Conservation (phyloP, 73 alveolate species). For the Paramecium primaurelia region DNA sequence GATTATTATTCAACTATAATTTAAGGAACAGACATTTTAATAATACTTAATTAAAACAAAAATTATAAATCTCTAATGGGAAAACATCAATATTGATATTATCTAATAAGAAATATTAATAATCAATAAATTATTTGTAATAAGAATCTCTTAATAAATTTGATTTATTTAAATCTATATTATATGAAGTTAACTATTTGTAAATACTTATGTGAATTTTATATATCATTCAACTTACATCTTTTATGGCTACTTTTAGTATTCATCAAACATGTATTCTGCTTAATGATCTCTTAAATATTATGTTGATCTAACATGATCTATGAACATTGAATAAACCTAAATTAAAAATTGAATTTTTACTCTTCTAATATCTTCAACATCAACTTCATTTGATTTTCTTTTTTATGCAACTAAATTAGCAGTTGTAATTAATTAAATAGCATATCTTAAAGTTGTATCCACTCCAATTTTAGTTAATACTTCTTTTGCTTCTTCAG, state of each 20-base stretch:
- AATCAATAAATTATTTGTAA: neutral
- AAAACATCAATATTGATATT: too few relatives aligned
- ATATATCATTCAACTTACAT: slow-evolving; percentile 21
- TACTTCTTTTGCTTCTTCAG: slow-evolving; percentile 87
- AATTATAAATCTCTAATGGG: too few relatives aligned
- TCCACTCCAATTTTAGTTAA: slow-evolving; percentile 89
- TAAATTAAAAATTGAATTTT: slow-evolving; percentile 34
- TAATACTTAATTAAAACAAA: neutral
- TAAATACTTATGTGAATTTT: neutral
- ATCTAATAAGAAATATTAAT: too few relatives aligned
- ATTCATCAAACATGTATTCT: slow-evolving; percentile 78
- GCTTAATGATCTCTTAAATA: slow-evolving; percentile 84
- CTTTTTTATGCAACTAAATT: slow-evolving; percentile 84
- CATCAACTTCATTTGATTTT: slow-evolving; percentile 89
- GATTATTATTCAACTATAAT: neutral
- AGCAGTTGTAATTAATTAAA: slow-evolving; percentile 89
- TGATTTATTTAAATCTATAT: neutral
- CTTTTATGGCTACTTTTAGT: neutral
- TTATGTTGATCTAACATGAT: slow-evolving; percentile 87
- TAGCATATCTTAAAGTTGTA: slow-evolving; percentile 93
- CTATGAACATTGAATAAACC: slow-evolving; percentile 92
- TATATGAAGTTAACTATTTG: neutral
- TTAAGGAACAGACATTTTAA: neutral
- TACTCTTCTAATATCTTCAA: slow-evolving; percentile 87
- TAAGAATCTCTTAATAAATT: neutral